phyloP scores from a whole-genome alignment of 2,329 filamentous ascomycete genomes.

The Ascochyta lentis region DNA sequence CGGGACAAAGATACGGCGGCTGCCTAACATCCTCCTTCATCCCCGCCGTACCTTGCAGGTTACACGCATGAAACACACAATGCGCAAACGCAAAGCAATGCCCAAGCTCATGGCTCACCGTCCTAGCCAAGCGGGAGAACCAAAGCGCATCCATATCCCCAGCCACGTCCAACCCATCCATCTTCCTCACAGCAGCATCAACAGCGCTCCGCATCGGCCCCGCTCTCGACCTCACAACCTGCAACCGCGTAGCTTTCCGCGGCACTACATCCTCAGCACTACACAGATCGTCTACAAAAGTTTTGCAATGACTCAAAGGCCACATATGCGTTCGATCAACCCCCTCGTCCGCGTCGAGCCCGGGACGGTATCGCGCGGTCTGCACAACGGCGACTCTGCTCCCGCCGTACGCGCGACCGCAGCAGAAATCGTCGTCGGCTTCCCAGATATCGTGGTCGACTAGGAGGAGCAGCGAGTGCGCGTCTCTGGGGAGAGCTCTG shows the following conservation, averaged over 20 bases:
- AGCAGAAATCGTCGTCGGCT: slow-evolving; percentile 70
- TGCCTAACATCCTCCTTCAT: slow-evolving; percentile 66
- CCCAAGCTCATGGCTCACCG: slow-evolving; percentile 69
- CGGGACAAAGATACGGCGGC: slow-evolving; percentile 68
- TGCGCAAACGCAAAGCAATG: slow-evolving; percentile 72
- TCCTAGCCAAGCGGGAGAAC: slow-evolving; percentile 61
- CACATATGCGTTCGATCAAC: slow-evolving; percentile 63
- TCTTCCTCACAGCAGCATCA: slow-evolving; percentile 13
- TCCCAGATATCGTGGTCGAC: slow-evolving; percentile 70
- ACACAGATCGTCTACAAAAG: slow-evolving; percentile 56
- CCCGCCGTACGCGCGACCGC: slow-evolving; percentile 70
- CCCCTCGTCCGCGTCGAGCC: slow-evolving; percentile 52
- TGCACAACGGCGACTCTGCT: slow-evolving; percentile 68
- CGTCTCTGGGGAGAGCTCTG: slow-evolving; percentile 61
- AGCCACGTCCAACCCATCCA: too few species aligned
- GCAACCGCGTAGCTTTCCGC: slow-evolving; percentile 12
- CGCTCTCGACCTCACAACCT: slow-evolving; percentile 17
- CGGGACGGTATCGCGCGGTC: slow-evolving; percentile 66
- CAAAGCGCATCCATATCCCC: slow-evolving; percentile 54
- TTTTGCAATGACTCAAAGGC: slow-evolving; percentile 68
- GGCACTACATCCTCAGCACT: slow-evolving; percentile 32
- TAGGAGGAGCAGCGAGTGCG: slow-evolving; percentile 65
- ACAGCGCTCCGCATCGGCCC: slow-evolving; percentile 24
- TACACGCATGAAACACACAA: slow-evolving; percentile 69
- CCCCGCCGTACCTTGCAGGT: slow-evolving; percentile 67